Evolutionary conservation across 371 early-diverging fungal genomes (phyloP), one percentile per base, ranked within the genome.

Genomic region (Paraphysoderma sedebokerense): DNA sequence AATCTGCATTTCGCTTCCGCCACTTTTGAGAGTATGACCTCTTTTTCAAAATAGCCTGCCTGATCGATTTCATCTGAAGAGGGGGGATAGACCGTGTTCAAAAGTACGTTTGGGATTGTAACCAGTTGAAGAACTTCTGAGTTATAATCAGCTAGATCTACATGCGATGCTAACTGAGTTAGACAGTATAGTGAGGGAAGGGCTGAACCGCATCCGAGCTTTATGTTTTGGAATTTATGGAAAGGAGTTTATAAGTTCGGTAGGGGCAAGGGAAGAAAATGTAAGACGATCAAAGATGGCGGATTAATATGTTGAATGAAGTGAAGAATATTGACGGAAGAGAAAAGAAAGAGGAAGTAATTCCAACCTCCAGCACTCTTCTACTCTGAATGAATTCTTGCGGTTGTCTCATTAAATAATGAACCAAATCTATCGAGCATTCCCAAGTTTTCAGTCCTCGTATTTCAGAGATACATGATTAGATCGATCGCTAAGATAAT

Each of bases 371-470:
- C 27, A 81, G 55, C n/a, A 78, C 59, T 32, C 59, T 66, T 52
- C 76, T 77, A 33, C 62, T 61, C 22, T 53, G 60, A 30, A 74
- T 58, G 0, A 58, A 52, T 15, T 58, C 58, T 15, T 61, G 62
- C 6, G 62, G 49, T 24, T 63, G 53, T 9, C 70, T 65, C 6
- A 61, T 58, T 17, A 87, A 58, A 52, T 70, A 85, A 33, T 70
- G 56, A 17, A 84, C 76, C 45, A 93, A 65, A 61, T 93, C 93
- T 34, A 84, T 42, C 3, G 86, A 73, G 55, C 91, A 90, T 53
- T 93, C 93, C 93, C 93, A 92, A 0, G 93, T 92, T 62, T 92
- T 92, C 52, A 89, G 75, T 4, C 93, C 93, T 45, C n/a, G n/a
- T n/a, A n/a, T n/a, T n/a, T n/a, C n/a, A n/a, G n/a, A n/a, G n/a